phyloP scores from a whole-genome alignment of 2,329 filamentous ascomycete species.

The Sclerotinia borealis region DNA sequence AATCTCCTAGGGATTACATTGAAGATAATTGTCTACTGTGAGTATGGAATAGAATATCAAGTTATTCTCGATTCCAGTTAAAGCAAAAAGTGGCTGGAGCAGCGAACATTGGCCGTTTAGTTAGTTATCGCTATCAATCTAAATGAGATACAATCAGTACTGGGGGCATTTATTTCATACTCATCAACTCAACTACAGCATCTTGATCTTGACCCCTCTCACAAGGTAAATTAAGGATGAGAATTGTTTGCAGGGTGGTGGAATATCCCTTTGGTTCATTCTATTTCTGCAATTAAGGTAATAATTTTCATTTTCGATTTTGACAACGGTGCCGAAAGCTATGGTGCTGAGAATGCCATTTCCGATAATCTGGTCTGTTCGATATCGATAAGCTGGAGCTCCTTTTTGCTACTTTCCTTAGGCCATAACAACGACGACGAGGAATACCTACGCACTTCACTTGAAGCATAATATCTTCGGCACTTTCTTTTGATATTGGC shows the following conservation, averaged over 20 bases:
- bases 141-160: no score
- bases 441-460: background rate
- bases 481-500: background rate
- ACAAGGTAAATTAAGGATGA: background rate
- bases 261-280: background rate
- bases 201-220: no score
- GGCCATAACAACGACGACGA: background rate
- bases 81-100: no score
- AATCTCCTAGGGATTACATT: no score
- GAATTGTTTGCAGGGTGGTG: background rate
- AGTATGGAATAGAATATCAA: no score
- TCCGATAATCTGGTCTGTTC: slow-evolving; percentile 10
- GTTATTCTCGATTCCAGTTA: no score
- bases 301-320: background rate
- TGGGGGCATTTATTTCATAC: no score
- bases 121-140: background rate
- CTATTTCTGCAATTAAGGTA: background rate
- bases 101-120: no score
- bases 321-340: background rate
- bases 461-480: background rate
- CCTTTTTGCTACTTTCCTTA: background rate
- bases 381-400: slow-evolving; percentile 7
- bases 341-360: background rate
- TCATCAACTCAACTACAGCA: no score
- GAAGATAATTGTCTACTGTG: no score